Evolutionary conservation across 2,329 filamentous ascomycete genomes (phyloP).

Genomic region (Phialophora verrucosa): DNA sequence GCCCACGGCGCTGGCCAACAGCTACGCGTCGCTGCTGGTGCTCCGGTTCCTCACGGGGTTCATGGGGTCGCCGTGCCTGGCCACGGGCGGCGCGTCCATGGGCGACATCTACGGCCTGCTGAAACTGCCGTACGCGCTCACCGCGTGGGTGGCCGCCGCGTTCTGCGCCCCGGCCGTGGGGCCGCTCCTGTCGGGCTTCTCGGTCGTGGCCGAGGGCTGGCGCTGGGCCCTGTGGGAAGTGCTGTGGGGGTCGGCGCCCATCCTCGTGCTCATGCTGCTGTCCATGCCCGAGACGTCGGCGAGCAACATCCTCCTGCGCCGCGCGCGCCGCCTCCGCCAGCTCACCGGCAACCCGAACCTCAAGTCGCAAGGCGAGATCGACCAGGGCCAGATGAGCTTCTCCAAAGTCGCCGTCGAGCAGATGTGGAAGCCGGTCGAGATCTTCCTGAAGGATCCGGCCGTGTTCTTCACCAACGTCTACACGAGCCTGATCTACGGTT

Average conservation of each 20-base stretch:
- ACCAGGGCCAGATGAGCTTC: constrained; percentile 61
- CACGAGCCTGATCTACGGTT: constrained; percentile 61
- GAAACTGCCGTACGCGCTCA: constrained; percentile 63
- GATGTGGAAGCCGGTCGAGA: constrained; percentile 64
- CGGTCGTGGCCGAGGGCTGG: constrained; percentile 63
- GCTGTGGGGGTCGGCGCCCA: constrained; percentile 64
- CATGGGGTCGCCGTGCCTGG: constrained; percentile 69
- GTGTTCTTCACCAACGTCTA: constrained; percentile 68
- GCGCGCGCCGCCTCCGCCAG: constrained; percentile 66
- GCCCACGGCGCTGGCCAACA: constrained; percentile 66
- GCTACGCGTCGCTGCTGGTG: constrained; percentile 68
- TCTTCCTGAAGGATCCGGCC: constrained; percentile 66
- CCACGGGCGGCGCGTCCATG: constrained; percentile 59
- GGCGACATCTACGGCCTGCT: constrained; percentile 59
- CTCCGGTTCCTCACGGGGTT: constrained; percentile 69
- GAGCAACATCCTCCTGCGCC: constrained; percentile 65
- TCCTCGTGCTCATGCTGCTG: constrained; percentile 66
- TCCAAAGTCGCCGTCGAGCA: constrained; percentile 58
- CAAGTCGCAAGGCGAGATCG: constrained; percentile 68
- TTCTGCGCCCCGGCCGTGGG: constrained; percentile 41
- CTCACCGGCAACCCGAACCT: constrained; percentile 63
- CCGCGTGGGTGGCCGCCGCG: constrained; percentile 60
- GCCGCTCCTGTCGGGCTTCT: constrained; percentile 64
- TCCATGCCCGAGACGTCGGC: constrained; percentile 69
- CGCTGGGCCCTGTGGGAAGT: constrained; percentile 67